These are phyloP conservation scores for Kwoniella bestiolae DNA, from an alignment of 768 basidiomycete species.

Conservation along the genomic window DNA sequence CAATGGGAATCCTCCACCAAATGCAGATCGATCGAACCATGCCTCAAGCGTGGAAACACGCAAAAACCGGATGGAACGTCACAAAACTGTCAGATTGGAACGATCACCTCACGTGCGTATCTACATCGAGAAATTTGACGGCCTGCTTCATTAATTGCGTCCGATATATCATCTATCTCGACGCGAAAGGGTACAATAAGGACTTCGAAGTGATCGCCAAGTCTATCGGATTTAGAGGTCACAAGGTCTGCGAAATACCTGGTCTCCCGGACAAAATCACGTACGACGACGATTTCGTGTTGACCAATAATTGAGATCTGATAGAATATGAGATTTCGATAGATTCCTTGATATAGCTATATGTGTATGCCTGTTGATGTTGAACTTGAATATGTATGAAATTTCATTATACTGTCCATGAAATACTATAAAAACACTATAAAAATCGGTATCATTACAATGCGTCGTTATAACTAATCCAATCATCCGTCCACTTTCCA, in stretches of 20 bases:
- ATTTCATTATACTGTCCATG: constrained; percentile 8
- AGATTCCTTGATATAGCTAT: too few relatives aligned
- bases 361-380: too few relatives aligned
- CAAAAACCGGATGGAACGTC: background rate
- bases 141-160: background rate
- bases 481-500: too few relatives aligned
- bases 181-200: background rate
- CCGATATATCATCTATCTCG: background rate
- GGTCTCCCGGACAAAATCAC: background rate
- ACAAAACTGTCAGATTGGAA: background rate
- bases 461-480: background rate
- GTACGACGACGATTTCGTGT: background rate
- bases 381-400: too few relatives aligned
- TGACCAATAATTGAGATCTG: background rate
- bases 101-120: background rate
- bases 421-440: background rate
- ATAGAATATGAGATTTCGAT: too few relatives aligned
- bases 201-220: background rate
- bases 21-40: background rate
- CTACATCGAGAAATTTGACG: background rate
- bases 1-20: background rate
- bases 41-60: background rate
- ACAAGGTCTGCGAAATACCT: background rate
- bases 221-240: background rate
- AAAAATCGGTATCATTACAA: background rate